Conservation (phyloP, 495 filamentous ascomycete species). For the Peziza echinospora region DNA sequence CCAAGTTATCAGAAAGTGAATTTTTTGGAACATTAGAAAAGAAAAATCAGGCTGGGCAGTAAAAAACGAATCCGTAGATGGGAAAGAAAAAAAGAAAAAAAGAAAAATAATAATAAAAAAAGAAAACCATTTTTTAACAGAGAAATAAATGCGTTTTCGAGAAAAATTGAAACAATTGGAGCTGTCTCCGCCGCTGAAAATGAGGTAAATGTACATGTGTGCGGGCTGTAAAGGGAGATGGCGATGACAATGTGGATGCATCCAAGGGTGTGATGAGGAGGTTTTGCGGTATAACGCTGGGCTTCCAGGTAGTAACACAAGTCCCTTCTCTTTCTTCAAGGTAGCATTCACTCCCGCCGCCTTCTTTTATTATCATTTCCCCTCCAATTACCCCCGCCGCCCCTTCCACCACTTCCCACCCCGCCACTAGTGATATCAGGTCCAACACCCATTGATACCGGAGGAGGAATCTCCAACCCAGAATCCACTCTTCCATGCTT, state of each 20-base stretch:
- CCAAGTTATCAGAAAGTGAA: not conserved
- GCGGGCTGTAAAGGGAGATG: not conserved
- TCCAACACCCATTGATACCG: not conserved
- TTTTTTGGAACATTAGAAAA: not conserved
- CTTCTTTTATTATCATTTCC: slow-evolving; percentile 12
- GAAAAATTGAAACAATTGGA: not conserved
- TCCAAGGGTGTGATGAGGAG: too few species aligned
- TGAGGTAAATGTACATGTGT: not conserved
- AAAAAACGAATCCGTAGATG: not conserved
- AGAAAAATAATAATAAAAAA: slow-evolving; percentile 8
- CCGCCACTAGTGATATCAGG: not conserved
- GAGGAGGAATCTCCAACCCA: not conserved
- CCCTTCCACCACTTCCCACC: slow-evolving; percentile 6
- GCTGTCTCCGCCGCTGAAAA: not conserved
- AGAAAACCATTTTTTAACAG: not conserved
- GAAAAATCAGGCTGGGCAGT: not conserved
- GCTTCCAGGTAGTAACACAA: too few species aligned
- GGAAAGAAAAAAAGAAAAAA: slow-evolving; percentile 1
- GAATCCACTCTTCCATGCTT: not conserved
- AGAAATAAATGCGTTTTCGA: not conserved
- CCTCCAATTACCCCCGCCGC: slow-evolving; percentile 5
- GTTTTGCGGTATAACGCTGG: too few species aligned
- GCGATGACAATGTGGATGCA: too few species aligned
- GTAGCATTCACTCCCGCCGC: slow-evolving; percentile 6
- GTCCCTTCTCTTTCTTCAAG: slow-evolving; percentile 3